Percentiles rank a stretch among this genome's conserved stretches.
phyloP scores from a whole-genome alignment of 768 basidiomycete species.

The Hemileccinum impolitum region DNA sequence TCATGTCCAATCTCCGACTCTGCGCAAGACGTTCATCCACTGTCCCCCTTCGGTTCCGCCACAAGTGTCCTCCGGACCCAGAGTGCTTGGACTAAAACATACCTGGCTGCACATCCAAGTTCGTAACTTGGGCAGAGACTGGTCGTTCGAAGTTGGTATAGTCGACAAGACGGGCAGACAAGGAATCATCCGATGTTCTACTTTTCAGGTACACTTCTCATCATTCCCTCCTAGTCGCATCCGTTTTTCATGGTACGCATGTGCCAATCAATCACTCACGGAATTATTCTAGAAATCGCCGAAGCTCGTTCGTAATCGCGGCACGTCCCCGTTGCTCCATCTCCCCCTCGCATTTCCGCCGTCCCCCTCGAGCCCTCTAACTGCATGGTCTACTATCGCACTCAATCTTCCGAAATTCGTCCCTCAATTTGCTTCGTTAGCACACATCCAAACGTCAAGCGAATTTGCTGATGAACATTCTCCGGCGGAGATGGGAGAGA shows the following conservation, averaged over 20 bases:
- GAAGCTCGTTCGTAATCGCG: slow-evolving; percentile 39
- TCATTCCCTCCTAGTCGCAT: slow-evolving; percentile 1
- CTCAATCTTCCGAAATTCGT: slow-evolving; percentile 60
- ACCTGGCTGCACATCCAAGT: slow-evolving; percentile 77
- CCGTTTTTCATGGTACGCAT: neutral
- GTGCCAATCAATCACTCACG: slow-evolving; percentile 7
- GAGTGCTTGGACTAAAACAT: slow-evolving; percentile 58
- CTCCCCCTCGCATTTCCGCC: slow-evolving; percentile 67
- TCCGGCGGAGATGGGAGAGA: slow-evolving; percentile 20
- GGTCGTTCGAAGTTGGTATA: slow-evolving; percentile 74
- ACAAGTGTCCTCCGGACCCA: slow-evolving; percentile 6
- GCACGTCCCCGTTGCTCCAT: slow-evolving; percentile 57
- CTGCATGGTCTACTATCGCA: slow-evolving; percentile 65
- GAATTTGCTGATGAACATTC: slow-evolving; percentile 20
- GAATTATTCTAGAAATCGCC: slow-evolving; percentile 48
- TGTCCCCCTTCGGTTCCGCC: slow-evolving; percentile 43
- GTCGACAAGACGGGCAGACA: slow-evolving; percentile 58
- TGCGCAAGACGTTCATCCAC: slow-evolving; percentile 64
- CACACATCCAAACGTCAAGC: slow-evolving; percentile 28
- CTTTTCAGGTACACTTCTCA: slow-evolving; percentile 63
- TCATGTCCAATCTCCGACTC: slow-evolving; percentile 75
- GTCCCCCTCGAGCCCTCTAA: slow-evolving; percentile 52
- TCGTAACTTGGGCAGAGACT: slow-evolving; percentile 61
- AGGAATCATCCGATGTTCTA: slow-evolving; percentile 66
- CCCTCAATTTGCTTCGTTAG: slow-evolving; percentile 55